Percentiles rank a stretch among this genome's conserved stretches.
phyloP scores from a whole-genome alignment of 208 protist genomes.

The Leishmania martiniquensis region DNA sequence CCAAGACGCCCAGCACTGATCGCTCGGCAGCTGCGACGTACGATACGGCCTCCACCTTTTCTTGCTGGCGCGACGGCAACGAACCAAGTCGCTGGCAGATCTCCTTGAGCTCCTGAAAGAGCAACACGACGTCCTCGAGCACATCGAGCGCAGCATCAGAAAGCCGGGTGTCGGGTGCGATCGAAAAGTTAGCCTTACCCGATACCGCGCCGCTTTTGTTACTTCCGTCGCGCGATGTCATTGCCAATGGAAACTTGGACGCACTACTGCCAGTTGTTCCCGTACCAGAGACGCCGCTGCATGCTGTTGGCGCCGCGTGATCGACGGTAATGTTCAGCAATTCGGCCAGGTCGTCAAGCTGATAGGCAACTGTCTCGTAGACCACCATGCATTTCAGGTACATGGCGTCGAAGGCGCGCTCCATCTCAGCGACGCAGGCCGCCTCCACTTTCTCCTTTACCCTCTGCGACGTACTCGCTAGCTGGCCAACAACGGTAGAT shows the following conservation, averaged over 20 bases:
- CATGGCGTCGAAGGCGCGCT: constrained; percentile 60
- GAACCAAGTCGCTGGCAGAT: constrained; percentile 16
- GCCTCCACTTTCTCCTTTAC: constrained; percentile 53
- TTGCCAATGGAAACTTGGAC: neutral
- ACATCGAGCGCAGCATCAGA: constrained; percentile 23
- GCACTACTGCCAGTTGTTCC: neutral
- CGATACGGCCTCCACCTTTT: constrained; percentile 17
- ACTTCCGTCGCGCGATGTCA: neutral
- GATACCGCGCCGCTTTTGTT: neutral
- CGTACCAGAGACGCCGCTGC: neutral
- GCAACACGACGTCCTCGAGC: constrained; percentile 32
- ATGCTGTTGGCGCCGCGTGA: neutral
- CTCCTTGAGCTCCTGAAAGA: constrained; percentile 37
- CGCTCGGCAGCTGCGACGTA: constrained; percentile 28
- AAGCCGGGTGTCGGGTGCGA: constrained; percentile 5
- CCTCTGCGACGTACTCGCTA: constrained; percentile 36
- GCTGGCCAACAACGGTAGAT: constrained; percentile 32
- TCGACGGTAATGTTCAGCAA: constrained; percentile 25
- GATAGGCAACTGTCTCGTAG: constrained; percentile 59
- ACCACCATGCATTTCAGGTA: constrained; percentile 62
- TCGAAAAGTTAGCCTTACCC: constrained; percentile 3
- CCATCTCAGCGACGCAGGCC: constrained; percentile 57
- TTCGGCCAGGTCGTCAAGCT: constrained; percentile 40
- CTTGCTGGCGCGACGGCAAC: constrained; percentile 27
- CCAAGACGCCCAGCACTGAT: constrained; percentile 31